phyloP scores from a whole-genome alignment of 2,329 filamentous ascomycete species.

The Exophiala xenobiotica region DNA sequence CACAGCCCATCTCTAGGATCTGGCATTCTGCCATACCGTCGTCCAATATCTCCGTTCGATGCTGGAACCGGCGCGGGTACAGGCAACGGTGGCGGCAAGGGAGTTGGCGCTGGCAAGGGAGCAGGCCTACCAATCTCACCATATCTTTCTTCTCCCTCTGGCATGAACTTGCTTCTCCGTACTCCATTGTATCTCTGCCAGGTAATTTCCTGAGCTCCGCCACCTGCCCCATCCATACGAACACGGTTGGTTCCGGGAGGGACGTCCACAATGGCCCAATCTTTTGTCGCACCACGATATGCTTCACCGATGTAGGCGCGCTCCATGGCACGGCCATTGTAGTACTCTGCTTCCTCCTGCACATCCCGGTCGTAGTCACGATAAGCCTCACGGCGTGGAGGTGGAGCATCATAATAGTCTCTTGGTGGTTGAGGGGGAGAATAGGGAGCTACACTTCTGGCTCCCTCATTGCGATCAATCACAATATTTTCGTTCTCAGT shows the following conservation, averaged over 20 bases:
- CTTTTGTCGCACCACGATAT: conserved; percentile 69
- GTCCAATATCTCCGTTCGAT: conserved; percentile 42
- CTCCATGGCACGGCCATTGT: conserved; percentile 67
- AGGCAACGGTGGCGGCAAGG: conserved; percentile 10
- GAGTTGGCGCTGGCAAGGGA: conserved; percentile 17
- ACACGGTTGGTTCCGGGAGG: conserved; percentile 79
- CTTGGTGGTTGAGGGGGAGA: conserved; percentile 29
- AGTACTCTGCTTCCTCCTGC: conserved; percentile 58
- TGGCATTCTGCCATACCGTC: conserved; percentile 43
- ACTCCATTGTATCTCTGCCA: conserved; percentile 80
- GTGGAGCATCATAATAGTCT: conserved; percentile 27
- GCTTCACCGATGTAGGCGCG: conserved; percentile 71
- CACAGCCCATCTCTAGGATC: conserved; percentile 66
- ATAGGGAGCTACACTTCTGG: conserved; percentile 36
- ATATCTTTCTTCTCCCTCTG: conserved; percentile 61
- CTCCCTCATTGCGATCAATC: conserved; percentile 48
- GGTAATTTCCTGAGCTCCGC: conserved; percentile 71
- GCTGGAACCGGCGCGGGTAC: conserved; percentile 32
- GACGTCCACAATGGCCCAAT: conserved; percentile 80
- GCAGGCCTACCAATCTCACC: conserved; percentile 52
- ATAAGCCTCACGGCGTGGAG: conserved; percentile 39
- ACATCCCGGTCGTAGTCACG: conserved; percentile 49
- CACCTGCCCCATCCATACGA: conserved; percentile 76
- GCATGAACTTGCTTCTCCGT: conserved; percentile 69
- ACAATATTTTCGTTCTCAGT: conserved; percentile 66